A percentile compares a stretch with the other conserved stretches of the same genome.
Evolutionary conservation across 1,139 yeast species (phyloP).

Genomic region (Geotrichum phurueaensis): DNA sequence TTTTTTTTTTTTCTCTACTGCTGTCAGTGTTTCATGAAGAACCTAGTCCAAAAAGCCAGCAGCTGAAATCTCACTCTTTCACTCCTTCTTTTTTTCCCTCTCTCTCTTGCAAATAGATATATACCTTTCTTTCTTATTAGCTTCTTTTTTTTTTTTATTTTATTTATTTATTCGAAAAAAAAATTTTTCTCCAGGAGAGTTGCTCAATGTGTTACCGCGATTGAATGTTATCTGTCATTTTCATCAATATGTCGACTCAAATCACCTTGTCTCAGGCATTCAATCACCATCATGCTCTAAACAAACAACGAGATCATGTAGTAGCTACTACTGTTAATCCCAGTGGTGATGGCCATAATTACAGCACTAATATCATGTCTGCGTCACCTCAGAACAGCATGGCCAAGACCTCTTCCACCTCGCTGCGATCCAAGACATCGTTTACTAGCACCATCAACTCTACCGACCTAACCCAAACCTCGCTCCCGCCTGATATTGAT

Average conservation of each 20-base stretch:
- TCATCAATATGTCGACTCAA: background rate
- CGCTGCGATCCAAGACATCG: background rate
- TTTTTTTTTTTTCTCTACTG: background rate
- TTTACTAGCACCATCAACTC: background rate
- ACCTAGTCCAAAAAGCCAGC: background rate
- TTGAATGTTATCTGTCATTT: background rate
- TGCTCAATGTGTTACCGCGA: background rate
- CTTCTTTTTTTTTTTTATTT: background rate
- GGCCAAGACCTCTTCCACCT: background rate
- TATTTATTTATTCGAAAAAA: too few relatives aligned
- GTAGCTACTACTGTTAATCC: background rate
- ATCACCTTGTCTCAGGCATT: constrained; percentile 5
- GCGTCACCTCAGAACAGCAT: background rate
- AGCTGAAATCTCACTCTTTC: background rate
- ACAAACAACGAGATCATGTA: background rate
- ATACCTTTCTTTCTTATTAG: background rate
- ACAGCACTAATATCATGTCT: background rate
- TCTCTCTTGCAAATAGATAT: background rate
- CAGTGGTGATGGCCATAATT: background rate
- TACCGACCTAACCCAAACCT: background rate
- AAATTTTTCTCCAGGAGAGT: background rate
- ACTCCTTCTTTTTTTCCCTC: background rate
- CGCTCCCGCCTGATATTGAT: background rate
- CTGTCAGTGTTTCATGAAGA: background rate
- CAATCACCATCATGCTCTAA: constrained; percentile 4